Base-by-base conservation (phyloP, 352 stramenopile species). In the Globisporangium paddicum region DNA sequence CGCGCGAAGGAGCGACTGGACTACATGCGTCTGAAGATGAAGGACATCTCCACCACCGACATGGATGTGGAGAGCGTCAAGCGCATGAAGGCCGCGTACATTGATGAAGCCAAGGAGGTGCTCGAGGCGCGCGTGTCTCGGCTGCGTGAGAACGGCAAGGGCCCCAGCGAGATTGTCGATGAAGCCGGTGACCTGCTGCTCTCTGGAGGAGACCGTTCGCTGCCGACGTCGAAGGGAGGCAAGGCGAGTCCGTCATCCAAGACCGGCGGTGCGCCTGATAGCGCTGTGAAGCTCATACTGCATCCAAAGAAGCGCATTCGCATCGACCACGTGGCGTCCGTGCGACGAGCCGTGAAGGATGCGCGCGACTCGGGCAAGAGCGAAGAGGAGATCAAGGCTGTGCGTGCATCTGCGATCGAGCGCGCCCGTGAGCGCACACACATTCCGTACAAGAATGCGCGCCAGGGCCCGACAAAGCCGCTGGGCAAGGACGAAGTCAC, bases 11-110 rank as follows among this genome's bases (percentile, higher is more conserved):
- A 95, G 51, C 79, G 82, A 3, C 60, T 95, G 14, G 85, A 95
- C 56, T 95, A 95, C 68, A 95, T 95, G 85, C 82, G 85, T 34
- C 50, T 95, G 40, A 93, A 95, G 69, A 95, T 95, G 85, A 95
- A 95, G 60, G 79, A 93, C 30, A 86, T 93, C 54, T 90, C 84
- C 30, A 93, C 81, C 9, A 77, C 82, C 5, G 79, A 89, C 23
- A 89, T 95, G 77, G 85, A 95, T 54, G 77, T 74, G 1, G 85
- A 95, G 25, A 87, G 77, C 59, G 76, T 95, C 28, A 95, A 95
- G 67, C 83, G 85, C 55, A 92, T 95, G 80, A 93, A 93, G 64
- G 81, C 85, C 5, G 83, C 79, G 44, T 95, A 92, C 56, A 95
- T 95, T 60, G 85, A 95, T 48, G 85, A 95, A 67, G 82, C 85